A percentile compares a stretch with the other conserved stretches of the same genome.
Evolutionary conservation across 1,139 yeast genomes (phyloP).

Genomic region (Dujonia santamariae): DNA sequence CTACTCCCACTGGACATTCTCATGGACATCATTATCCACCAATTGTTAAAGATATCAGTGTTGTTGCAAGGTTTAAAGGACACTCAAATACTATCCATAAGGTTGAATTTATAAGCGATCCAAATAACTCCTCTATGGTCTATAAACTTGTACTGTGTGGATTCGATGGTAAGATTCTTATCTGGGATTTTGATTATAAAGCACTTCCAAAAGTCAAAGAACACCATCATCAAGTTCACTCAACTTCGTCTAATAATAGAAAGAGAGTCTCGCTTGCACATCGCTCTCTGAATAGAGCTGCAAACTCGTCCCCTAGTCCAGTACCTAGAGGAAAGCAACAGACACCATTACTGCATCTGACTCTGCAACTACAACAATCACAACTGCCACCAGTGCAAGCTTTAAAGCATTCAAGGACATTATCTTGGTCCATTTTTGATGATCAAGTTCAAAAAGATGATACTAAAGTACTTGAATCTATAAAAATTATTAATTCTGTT

Average conservation of each 20-base stretch:
- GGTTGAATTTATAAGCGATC: slow-evolving; percentile 32
- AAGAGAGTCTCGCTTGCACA: slow-evolving; percentile 1
- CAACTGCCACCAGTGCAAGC: not conserved
- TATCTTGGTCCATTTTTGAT: slow-evolving; percentile 6
- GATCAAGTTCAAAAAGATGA: slow-evolving; percentile 8
- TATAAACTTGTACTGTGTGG: slow-evolving; percentile 69
- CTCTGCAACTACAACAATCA: slow-evolving; percentile 1
- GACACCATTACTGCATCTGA: not conserved
- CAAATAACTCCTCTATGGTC: slow-evolving; percentile 18
- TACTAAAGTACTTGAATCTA: slow-evolving; percentile 12
- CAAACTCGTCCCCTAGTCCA: slow-evolving; percentile 13
- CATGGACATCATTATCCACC: slow-evolving; percentile 26
- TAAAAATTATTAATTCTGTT: slow-evolving; percentile 27
- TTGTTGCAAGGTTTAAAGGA: slow-evolving; percentile 57
- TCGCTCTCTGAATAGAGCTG: slow-evolving; percentile 1
- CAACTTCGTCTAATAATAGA: slow-evolving; percentile 1
- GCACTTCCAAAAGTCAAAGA: slow-evolving; percentile 50
- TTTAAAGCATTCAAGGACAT: slow-evolving; percentile 4
- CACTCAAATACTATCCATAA: slow-evolving; percentile 63
- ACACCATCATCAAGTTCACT: slow-evolving; percentile 6
- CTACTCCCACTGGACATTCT: not conserved
- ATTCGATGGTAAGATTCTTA: slow-evolving; percentile 62
- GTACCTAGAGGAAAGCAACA: slow-evolving; percentile 11
- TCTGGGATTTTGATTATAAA: slow-evolving; percentile 74
- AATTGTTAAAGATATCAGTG: slow-evolving; percentile 37